A percentile compares a stretch with the other conserved stretches of the same genome.
Evolutionary conservation across 2,329 filamentous ascomycete genomes (phyloP).

Genomic region (Alternaria tenuissima): DNA sequence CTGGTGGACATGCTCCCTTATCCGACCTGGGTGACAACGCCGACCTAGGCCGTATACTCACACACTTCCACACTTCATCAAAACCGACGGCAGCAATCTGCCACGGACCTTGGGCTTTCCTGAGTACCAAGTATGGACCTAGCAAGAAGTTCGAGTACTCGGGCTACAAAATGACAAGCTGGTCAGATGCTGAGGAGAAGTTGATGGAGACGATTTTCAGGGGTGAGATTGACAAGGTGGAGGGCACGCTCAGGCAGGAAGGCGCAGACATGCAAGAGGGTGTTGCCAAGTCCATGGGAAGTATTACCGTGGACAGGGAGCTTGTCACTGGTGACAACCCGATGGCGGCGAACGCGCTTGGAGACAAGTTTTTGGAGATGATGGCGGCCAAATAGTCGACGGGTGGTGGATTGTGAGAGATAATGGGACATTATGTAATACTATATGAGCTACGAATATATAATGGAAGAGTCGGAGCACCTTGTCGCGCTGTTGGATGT

Average conservation of each 20-base stretch:
- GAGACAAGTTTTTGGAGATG: constrained; percentile 47
- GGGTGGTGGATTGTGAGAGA: neutral
- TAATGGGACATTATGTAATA: neutral
- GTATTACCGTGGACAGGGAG: constrained; percentile 56
- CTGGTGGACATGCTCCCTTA: constrained; percentile 57
- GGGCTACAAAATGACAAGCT: constrained; percentile 57
- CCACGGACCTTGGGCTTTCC: constrained; percentile 57
- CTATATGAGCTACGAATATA: neutral
- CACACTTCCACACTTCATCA: constrained; percentile 51
- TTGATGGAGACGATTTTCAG: constrained; percentile 55
- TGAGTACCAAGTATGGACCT: constrained; percentile 52
- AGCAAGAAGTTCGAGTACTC: constrained; percentile 54
- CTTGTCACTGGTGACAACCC: constrained; percentile 46
- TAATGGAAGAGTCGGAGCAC: neutral
- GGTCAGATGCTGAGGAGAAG: constrained; percentile 57
- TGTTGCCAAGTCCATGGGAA: constrained; percentile 50
- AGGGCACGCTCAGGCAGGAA: constrained; percentile 48
- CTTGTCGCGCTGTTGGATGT: no score
- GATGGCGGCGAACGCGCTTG: constrained; percentile 44
- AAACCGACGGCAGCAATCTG: constrained; percentile 59
- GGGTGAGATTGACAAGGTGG: constrained; percentile 56
- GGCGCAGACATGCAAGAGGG: constrained; percentile 58
- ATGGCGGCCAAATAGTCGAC: constrained; percentile 19
- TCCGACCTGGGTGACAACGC: constrained; percentile 53
- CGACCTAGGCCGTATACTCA: constrained; percentile 55